Percentiles rank a stretch among this genome's conserved stretches.
Conservation (phyloP, 169 alveolate species). For the Cryptosporidium muris region DNA sequence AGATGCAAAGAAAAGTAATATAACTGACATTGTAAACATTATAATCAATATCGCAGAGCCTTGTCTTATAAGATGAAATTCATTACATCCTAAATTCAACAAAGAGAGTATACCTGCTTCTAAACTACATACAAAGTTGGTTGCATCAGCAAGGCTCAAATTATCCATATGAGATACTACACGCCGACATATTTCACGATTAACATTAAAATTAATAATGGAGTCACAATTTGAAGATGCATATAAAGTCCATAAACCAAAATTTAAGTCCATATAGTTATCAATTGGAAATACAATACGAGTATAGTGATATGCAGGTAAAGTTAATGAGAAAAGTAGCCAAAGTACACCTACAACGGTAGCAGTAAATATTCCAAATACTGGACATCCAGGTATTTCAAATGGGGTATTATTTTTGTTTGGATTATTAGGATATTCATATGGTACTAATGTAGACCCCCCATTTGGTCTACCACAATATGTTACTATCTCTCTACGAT, state of each 20-base stretch:
- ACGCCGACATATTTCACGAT: conserved; percentile 27
- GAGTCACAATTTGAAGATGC: conserved; percentile 69
- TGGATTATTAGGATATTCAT: conserved; percentile 1
- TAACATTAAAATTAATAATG: conserved; percentile 39
- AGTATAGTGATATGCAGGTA: conserved; percentile 70
- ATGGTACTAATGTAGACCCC: conserved; percentile 39
- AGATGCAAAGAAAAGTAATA: conserved; percentile 57
- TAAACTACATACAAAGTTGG: conserved; percentile 65
- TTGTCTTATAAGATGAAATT: conserved; percentile 39
- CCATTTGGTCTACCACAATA: conserved; percentile 19
- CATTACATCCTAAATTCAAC: conserved; percentile 64
- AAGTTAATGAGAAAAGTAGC: conserved; percentile 59
- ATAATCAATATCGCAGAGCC: conserved; percentile 61
- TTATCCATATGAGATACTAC: conserved; percentile 64
- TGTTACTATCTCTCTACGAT: conserved; percentile 29
- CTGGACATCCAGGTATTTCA: conserved; percentile 71
- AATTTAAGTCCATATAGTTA: conserved; percentile 54
- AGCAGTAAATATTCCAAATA: conserved; percentile 50
- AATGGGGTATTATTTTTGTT: conserved; percentile 36
- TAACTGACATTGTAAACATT: conserved; percentile 43
- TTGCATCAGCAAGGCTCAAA: conserved; percentile 66
- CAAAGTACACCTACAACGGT: conserved; percentile 63
- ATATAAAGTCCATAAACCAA: conserved; percentile 63
- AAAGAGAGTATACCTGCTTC: conserved; percentile 60
- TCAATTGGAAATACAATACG: conserved; percentile 69